These are phyloP conservation scores for Leptoxyphium fumago DNA, from an alignment of 2,329 filamentous ascomycete genomes.

Conservation along the genomic window DNA sequence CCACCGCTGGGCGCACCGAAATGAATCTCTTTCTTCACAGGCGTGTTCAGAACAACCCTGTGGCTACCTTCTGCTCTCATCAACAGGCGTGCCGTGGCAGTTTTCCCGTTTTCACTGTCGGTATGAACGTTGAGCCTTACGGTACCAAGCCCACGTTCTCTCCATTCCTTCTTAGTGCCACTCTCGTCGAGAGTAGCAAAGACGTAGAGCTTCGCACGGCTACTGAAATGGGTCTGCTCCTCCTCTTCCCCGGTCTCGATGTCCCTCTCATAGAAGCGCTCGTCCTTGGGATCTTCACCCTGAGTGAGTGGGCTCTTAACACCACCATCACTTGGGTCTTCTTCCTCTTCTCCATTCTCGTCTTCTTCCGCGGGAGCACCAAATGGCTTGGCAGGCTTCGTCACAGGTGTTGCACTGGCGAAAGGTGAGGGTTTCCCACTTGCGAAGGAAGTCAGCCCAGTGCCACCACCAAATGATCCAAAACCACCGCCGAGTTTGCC, in stretches of 20 bases:
- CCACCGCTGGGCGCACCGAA: conserved; percentile 49
- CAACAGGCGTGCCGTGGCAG: conserved; percentile 51
- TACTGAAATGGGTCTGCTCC: conserved; percentile 59
- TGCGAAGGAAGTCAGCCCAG: conserved; percentile 52
- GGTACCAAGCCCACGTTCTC: conserved; percentile 72
- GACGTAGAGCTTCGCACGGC: conserved; percentile 73
- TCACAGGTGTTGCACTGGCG: conserved; percentile 42
- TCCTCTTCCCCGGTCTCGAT: conserved; percentile 79
- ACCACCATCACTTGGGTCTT: conserved; percentile 30
- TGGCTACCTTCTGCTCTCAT: conserved; percentile 86
- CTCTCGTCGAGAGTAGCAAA: conserved; percentile 39
- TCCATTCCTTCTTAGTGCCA: conserved; percentile 50
- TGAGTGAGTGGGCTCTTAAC: conserved; percentile 26
- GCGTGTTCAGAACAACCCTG: conserved; percentile 73
- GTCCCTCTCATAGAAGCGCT: conserved; percentile 44
- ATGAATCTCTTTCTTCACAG: conserved; percentile 61
- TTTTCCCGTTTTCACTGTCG: conserved; percentile 38
- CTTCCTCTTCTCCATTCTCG: conserved; percentile 36
- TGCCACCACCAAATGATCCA: conserved; percentile 24
- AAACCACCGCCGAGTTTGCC: conserved; percentile 15
- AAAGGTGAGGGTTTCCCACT: conserved; percentile 19
- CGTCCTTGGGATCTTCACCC: conserved; percentile 51
- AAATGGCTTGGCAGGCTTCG: conserved; percentile 54
- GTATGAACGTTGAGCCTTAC: conserved; percentile 69
- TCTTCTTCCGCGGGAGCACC: conserved; percentile 57